Evolutionary conservation across 768 basidiomycete genomes (phyloP).

Genomic region (Mycena latifolia): DNA sequence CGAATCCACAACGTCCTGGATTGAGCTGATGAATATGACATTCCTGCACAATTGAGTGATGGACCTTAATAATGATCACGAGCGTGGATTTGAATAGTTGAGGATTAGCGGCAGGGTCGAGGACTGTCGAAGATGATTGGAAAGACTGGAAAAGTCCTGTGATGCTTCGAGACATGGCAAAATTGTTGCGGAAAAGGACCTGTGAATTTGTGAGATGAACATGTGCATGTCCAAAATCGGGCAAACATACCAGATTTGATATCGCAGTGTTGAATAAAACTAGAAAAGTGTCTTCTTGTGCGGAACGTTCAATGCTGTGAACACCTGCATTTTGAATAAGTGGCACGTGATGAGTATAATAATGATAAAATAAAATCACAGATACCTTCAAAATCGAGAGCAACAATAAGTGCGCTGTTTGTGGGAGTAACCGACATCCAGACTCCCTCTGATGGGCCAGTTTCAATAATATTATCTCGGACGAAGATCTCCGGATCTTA

Average conservation of each 20-base stretch:
- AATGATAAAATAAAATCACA: neutral
- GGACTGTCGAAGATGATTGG: conserved; percentile 65
- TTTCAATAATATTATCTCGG: too few species aligned
- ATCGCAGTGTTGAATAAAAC: conserved; percentile 75
- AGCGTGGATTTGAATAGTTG: conserved; percentile 69
- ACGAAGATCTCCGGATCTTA: conserved; percentile 23
- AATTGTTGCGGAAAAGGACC: conserved; percentile 77
- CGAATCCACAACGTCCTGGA: conserved; percentile 71
- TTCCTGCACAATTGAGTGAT: neutral
- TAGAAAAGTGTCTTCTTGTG: conserved; percentile 72
- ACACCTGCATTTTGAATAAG: conserved; percentile 53
- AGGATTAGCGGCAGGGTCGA: conserved; percentile 70
- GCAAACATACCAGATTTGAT: conserved; percentile 65
- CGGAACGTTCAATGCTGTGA: conserved; percentile 71
- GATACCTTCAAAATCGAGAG: conserved; percentile 78
- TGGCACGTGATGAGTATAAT: neutral
- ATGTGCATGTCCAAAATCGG: neutral
- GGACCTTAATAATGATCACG: conserved; percentile 74
- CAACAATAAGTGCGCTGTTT: conserved; percentile 63
- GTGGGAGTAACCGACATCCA: conserved; percentile 79
- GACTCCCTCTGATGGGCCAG: conserved; percentile 57
- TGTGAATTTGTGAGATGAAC: conserved; percentile 35
- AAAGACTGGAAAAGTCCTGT: conserved; percentile 72
- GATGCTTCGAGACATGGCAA: conserved; percentile 71
- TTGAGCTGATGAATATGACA: neutral